Conservation (phyloP, 345 rosid species). For the Citrus unshiu region DNA sequence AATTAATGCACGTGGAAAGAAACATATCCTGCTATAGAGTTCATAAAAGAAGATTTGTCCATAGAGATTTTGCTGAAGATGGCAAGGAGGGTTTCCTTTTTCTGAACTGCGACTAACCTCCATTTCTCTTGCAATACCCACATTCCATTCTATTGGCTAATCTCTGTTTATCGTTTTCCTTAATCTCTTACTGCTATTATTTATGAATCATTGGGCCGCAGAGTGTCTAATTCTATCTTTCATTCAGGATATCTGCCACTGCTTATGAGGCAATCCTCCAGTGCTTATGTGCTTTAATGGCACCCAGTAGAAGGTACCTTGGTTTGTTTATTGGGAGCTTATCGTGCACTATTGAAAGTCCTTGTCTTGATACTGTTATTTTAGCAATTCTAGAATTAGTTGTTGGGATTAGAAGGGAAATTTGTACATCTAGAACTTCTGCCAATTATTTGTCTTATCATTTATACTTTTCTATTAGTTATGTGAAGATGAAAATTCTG, state of each 20-base stretch:
- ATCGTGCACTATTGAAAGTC: slow-evolving; percentile 30
- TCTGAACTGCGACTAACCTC: neutral
- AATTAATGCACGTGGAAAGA: slow-evolving; percentile 10
- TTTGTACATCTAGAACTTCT: neutral
- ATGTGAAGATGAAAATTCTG: neutral
- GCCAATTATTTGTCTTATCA: neutral
- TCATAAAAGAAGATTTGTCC: slow-evolving; percentile 14
- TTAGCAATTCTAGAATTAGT: neutral
- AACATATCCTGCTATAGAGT: slow-evolving; percentile 9
- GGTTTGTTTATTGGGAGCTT: slow-evolving; percentile 72
- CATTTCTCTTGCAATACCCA: neutral
- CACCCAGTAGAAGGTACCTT: slow-evolving; percentile 98
- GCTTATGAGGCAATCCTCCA: slow-evolving; percentile 76
- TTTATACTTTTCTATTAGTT: neutral
- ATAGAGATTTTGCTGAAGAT: slow-evolving; percentile 14
- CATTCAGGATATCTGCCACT: slow-evolving; percentile 78
- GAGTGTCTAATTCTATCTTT: slow-evolving; percentile 75
- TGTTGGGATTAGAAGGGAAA: neutral
- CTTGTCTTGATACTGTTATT: slow-evolving; percentile 10
- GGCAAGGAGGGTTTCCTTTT: slow-evolving; percentile 18
- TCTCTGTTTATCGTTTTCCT: neutral
- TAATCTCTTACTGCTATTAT: neutral
- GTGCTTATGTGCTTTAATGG: slow-evolving; percentile 76
- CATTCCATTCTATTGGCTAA: neutral
- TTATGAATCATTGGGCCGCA: slow-evolving; percentile 27